Base-by-base conservation (phyloP, 345 rosid genomes). In the Erysimum cheiranthoides region DNA sequence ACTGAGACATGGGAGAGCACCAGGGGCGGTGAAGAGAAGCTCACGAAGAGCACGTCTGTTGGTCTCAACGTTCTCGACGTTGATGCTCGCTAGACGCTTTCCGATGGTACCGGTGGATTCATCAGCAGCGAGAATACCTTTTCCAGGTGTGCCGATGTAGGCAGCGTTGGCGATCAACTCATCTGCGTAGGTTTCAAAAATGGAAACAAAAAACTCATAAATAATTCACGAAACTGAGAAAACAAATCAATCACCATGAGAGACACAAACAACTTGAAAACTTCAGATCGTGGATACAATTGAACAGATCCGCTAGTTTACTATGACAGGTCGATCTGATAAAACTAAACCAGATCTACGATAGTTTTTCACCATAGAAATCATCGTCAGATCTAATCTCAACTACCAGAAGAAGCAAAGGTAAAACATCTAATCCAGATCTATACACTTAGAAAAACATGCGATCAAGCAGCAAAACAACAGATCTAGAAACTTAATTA, bases 101-200 rank as follows among this genome's bases (percentile, higher is more conserved):
- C 99, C 98, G 2, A 95, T 93, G 10, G 98, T 95, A 35, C 98
- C 99, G 0, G 98, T 95, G 34, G 99, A 93, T 75, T 95, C 99
- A 79, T 95, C 98, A 73, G 98, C 99, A 27, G 97, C 99, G 34
- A 95, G 96, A 63, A 95, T 95, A 83, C 99, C 99, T 84, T 93
- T 95, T 27, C 97, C 98, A 38, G 98, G 99, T 84, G 96, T 89
- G 63, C 99, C 97, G 73, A 95, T 90, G 89, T 93, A 93, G 70
- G 94, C 86, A 53, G 97, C 98, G 74, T 93, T 95, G 28, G 83
- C 84, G 52, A 82, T 86, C 59, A 95, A 83, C 92, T 95, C 97
- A 73, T 92, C 98, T 92, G 66, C 79, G 68, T 54, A 4, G 1
- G 3, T 30, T 12, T 1, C 8, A 49, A 21, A 49, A 8, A 25